Conservation (phyloP, 2,329 filamentous ascomycete species). For the Fusarium lateritium region DNA sequence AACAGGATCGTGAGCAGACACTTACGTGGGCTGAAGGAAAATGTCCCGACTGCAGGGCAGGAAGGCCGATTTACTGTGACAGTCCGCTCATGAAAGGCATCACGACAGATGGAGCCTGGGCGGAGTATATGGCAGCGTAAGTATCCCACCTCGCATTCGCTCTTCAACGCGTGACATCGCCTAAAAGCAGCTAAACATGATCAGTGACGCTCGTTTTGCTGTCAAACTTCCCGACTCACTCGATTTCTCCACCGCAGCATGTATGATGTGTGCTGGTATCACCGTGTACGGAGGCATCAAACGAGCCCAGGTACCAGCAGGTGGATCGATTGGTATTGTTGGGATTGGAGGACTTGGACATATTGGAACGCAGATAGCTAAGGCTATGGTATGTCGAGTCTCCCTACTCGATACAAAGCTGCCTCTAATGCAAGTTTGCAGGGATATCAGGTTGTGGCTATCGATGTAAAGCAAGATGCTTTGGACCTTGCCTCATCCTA, state of each 20-base stretch:
- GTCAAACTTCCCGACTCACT: conserved; percentile 6
- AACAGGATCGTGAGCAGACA: accelerated
- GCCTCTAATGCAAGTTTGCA: background rate
- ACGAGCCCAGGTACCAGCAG: conserved; percentile 1
- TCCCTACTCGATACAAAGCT: accelerated
- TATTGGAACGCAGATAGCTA: conserved; percentile 10
- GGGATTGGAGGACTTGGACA: conserved; percentile 15
- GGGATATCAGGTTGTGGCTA: conserved; percentile 19
- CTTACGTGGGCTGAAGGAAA: background rate
- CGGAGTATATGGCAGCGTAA: conserved; percentile 22
- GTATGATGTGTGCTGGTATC: conserved; percentile 17
- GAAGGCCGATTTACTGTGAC: conserved; percentile 3
- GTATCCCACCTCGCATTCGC: background rate
- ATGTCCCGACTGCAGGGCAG: background rate
- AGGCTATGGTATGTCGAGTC: conserved; percentile 3
- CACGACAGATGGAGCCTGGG: conserved; percentile 12
- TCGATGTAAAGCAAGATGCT: conserved; percentile 9
- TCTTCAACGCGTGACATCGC: background rate
- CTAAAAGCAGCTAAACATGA: background rate
- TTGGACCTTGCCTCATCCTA: conserved; percentile 14
- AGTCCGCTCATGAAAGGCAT: conserved; percentile 7
- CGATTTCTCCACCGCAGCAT: background rate
- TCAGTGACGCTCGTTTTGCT: background rate
- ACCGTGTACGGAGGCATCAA: conserved; percentile 7
- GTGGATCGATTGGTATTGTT: conserved; percentile 11